phyloP scores from a whole-genome alignment of 2,329 filamentous ascomycete species.

The Anthostomella pinea region DNA sequence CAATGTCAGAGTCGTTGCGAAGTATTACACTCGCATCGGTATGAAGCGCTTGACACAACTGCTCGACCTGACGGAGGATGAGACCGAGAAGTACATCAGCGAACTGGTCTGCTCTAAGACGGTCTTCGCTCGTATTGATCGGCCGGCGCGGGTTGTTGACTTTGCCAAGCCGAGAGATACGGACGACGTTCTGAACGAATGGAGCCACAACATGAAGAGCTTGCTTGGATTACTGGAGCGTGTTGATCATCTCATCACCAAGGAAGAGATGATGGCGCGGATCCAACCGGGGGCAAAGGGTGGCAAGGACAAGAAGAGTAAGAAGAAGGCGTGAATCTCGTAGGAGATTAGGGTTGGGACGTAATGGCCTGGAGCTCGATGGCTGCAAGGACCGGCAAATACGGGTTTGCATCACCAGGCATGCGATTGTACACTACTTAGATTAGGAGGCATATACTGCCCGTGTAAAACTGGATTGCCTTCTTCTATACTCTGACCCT shows the following conservation, averaged over 20 bases:
- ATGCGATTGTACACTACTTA: slow-evolving; percentile 32
- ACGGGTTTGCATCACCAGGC: slow-evolving; percentile 23
- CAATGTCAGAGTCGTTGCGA: slow-evolving; percentile 94
- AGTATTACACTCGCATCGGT: slow-evolving; percentile 97
- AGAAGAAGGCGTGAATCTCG: slow-evolving; percentile 29
- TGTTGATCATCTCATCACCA: slow-evolving; percentile 97
- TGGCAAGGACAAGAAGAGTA: slow-evolving; percentile 37
- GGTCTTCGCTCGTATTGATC: slow-evolving; percentile 95
- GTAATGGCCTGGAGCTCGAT: slow-evolving; percentile 17
- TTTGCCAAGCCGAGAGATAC: slow-evolving; percentile 94
- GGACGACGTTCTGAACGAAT: slow-evolving; percentile 96
- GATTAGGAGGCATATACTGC: slow-evolving; percentile 20
- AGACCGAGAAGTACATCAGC: slow-evolving; percentile 98
- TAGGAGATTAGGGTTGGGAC: slow-evolving; percentile 2
- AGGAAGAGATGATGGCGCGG: slow-evolving; percentile 99
- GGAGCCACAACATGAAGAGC: slow-evolving; percentile 98
- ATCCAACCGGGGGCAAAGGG: slow-evolving; percentile 67
- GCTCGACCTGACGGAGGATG: slow-evolving; percentile 86
- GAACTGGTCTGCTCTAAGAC: slow-evolving; percentile 97
- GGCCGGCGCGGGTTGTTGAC: slow-evolving; percentile 85
- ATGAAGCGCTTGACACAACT: slow-evolving; percentile 88
- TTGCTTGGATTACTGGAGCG: slow-evolving; percentile 80
- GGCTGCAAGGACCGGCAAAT: slow-evolving; percentile 7
- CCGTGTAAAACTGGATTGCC: slow-evolving; percentile 21
- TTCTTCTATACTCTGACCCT: slow-evolving; percentile 15